Evolutionary conservation across 441 rosid genomes (phyloP).

Genomic region (Brassica hybrid): DNA sequence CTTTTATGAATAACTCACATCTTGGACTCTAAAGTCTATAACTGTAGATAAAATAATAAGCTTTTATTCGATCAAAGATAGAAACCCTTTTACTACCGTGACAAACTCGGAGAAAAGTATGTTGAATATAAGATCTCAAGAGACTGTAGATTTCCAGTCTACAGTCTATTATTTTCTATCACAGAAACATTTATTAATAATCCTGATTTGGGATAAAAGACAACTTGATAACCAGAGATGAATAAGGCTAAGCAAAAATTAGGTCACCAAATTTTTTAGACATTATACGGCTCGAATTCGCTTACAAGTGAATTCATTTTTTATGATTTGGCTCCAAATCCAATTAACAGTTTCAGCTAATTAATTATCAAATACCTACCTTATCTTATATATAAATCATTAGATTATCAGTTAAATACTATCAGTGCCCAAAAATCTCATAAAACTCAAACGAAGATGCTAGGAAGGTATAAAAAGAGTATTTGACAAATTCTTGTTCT

Average conservation of each 20-base stretch:
- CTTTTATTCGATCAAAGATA: not conserved
- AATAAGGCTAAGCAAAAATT: not conserved
- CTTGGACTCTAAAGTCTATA: not conserved
- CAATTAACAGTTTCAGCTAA: not conserved
- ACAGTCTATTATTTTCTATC: not conserved
- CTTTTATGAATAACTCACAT: not conserved
- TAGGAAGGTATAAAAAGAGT: not conserved
- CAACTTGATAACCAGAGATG: not conserved
- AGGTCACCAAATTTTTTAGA: not conserved
- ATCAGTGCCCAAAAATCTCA: not conserved
- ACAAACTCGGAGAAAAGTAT: not conserved
- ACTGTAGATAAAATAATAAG: not conserved
- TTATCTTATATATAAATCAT: not conserved
- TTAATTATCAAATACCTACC: not conserved
- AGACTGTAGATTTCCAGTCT: not conserved
- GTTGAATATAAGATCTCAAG: not conserved
- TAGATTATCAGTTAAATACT: not conserved
- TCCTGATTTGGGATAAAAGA: not conserved
- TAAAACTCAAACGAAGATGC: constrained; percentile 1
- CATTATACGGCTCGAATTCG: not conserved
- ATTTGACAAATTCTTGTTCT: not conserved
- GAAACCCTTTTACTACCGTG: not conserved
- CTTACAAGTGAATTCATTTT: not conserved
- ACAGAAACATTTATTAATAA: not conserved
- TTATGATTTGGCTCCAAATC: not conserved